Evolutionary conservation across 176 grass and related monocot species (phyloP).

Genomic region (Lolium rigidum): DNA sequence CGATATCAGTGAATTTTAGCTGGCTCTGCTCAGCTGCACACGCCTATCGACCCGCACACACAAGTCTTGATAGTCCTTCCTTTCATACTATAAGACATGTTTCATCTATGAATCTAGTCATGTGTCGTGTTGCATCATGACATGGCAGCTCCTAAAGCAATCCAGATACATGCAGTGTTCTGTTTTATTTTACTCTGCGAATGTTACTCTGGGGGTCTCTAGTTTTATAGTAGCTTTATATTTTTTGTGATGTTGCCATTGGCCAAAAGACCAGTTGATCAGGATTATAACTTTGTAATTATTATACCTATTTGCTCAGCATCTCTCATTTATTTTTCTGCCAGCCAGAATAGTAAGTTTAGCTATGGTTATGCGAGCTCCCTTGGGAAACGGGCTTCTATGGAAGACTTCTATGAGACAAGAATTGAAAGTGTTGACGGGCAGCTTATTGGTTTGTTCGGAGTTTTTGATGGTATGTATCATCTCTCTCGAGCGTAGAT

Average conservation of each 20-base stretch:
- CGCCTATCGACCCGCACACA: background rate
- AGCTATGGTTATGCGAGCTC: conserved; percentile 71
- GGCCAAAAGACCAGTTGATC: background rate
- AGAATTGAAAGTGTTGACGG: conserved; percentile 69
- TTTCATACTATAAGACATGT: background rate
- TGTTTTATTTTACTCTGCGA: background rate
- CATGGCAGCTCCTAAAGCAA: background rate
- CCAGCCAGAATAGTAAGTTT: conserved; percentile 65
- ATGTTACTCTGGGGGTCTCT: background rate
- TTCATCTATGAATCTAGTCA: background rate
- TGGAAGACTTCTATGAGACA: conserved; percentile 74
- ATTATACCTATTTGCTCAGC: conserved; percentile 27
- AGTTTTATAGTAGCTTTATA: background rate
- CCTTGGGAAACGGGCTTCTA: conserved; percentile 66
- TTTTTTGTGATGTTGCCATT: background rate
- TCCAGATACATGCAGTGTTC: background rate
- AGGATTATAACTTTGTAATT: background rate
- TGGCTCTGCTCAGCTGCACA: background rate
- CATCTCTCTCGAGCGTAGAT: conserved; percentile 6
- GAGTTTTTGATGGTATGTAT: conserved; percentile 72
- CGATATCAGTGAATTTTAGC: background rate
- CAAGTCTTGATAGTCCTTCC: background rate
- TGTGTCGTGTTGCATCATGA: background rate
- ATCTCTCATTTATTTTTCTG: conserved; percentile 48
- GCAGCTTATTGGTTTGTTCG: conserved; percentile 61